These are phyloP conservation scores for Cercospora zeina DNA, from an alignment of 2,329 filamentous ascomycete genomes.

Conservation along the genomic window DNA sequence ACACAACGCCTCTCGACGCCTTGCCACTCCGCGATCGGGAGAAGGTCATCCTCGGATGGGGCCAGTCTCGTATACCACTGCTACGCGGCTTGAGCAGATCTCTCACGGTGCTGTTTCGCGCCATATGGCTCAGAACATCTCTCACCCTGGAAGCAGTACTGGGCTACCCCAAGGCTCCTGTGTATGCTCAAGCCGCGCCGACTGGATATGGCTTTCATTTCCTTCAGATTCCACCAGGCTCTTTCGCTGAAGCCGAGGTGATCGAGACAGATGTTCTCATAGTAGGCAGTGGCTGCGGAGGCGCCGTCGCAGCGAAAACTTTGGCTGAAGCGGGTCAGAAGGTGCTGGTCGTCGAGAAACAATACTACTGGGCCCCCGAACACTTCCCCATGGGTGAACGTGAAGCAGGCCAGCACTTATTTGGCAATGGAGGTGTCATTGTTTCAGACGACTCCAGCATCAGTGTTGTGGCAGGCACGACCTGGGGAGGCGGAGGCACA, in stretches of 20 bases:
- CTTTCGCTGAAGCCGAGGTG: slow-evolving; percentile 50
- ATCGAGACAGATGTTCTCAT: slow-evolving; percentile 81
- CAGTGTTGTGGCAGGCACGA: slow-evolving; percentile 65
- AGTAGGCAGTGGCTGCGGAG: slow-evolving; percentile 84
- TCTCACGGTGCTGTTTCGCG: slow-evolving; percentile 57
- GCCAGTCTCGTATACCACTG: slow-evolving; percentile 55
- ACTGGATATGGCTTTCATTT: slow-evolving; percentile 60
- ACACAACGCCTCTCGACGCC: slow-evolving; percentile 60
- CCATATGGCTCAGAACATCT: slow-evolving; percentile 58
- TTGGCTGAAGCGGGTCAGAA: slow-evolving; percentile 72
- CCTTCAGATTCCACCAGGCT: slow-evolving; percentile 56
- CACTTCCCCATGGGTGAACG: slow-evolving; percentile 73
- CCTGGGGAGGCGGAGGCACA: slow-evolving; percentile 83
- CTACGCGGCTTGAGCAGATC: slow-evolving; percentile 59
- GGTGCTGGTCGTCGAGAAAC: slow-evolving; percentile 81
- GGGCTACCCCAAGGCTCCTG: slow-evolving; percentile 59
- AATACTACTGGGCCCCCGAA: slow-evolving; percentile 70
- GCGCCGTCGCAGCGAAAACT: slow-evolving; percentile 76
- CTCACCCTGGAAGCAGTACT: slow-evolving; percentile 57
- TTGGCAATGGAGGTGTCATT: slow-evolving; percentile 64
- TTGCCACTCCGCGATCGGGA: slow-evolving; percentile 63
- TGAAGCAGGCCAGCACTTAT: slow-evolving; percentile 63
- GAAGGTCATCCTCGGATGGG: slow-evolving; percentile 64
- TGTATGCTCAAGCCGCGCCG: slow-evolving; percentile 55
- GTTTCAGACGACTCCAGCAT: slow-evolving; percentile 55